phyloP scores from a whole-genome alignment of 2,329 filamentous ascomycete genomes.

The Paecilomyces formosus region DNA sequence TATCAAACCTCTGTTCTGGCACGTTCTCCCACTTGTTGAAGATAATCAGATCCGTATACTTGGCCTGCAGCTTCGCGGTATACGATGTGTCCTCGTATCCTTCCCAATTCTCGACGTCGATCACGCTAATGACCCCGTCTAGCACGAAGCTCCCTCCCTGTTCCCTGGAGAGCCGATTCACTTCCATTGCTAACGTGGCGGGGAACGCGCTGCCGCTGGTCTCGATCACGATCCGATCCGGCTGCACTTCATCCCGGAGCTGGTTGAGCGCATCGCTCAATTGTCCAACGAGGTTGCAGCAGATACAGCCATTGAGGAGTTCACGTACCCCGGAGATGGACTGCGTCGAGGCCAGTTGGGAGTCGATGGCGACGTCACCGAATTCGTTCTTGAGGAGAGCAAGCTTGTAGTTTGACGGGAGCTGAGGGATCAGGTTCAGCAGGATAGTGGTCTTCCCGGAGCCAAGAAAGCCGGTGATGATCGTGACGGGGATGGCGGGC shows the following conservation, averaged over 20 bases:
- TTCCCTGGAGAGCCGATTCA: slow-evolving; percentile 70
- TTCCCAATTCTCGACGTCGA: slow-evolving; percentile 92
- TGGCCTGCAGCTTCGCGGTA: slow-evolving; percentile 79
- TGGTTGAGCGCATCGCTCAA: slow-evolving; percentile 72
- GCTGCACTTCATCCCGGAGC: slow-evolving; percentile 53
- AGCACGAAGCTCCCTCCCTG: slow-evolving; percentile 56
- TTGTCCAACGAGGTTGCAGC: slow-evolving; percentile 95
- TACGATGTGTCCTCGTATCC: slow-evolving; percentile 88
- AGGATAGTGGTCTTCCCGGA: slow-evolving; percentile 95
- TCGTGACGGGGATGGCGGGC: slow-evolving; percentile 78
- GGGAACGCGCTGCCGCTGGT: slow-evolving; percentile 84
- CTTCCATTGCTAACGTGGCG: slow-evolving; percentile 81
- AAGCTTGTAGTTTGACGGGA: slow-evolving; percentile 79
- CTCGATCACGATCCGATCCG: slow-evolving; percentile 88
- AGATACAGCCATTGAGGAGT: slow-evolving; percentile 94
- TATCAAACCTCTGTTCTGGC: slow-evolving; percentile 65
- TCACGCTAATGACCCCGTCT: slow-evolving; percentile 81
- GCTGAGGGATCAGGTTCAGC: slow-evolving; percentile 86
- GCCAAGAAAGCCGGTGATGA: slow-evolving; percentile 92
- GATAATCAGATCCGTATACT: slow-evolving; percentile 83
- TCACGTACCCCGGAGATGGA: slow-evolving; percentile 87
- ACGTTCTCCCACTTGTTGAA: slow-evolving; percentile 89
- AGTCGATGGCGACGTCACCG: slow-evolving; percentile 88
- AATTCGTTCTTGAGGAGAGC: slow-evolving; percentile 98
- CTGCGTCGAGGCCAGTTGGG: slow-evolving; percentile 73